phyloP scores from a whole-genome alignment of 192 early-diverging fungal species.

The Coemansia sp. region DNA sequence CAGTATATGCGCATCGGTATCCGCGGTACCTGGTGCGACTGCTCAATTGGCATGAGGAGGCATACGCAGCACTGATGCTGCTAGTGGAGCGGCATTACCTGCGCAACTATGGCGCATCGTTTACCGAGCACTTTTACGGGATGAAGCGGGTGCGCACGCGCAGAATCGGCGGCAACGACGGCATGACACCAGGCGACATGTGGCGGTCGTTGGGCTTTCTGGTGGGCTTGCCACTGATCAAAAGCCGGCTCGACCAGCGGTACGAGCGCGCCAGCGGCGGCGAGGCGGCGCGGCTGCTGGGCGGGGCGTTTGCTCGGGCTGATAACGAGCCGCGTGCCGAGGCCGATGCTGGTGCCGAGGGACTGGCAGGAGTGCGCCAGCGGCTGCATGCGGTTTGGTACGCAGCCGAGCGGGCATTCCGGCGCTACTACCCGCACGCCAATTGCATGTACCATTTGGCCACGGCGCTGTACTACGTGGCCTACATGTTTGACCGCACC shows the following conservation, averaged over 20 bases:
- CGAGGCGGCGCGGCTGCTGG: conserved; percentile 63
- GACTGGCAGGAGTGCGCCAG: not conserved
- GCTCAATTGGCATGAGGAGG: conserved; percentile 77
- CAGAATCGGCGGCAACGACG: conserved; percentile 30
- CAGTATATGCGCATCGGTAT: conserved; percentile 85
- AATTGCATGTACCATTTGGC: conserved; percentile 68
- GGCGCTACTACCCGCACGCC: conserved; percentile 64
- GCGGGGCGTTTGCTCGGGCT: conserved; percentile 38
- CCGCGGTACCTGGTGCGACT: conserved; percentile 74
- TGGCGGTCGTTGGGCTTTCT: conserved; percentile 63
- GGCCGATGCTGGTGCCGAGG: not conserved
- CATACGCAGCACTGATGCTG: conserved; percentile 74
- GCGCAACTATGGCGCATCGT: conserved; percentile 71
- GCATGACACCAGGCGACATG: conserved; percentile 53
- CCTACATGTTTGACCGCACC: conserved; percentile 82
- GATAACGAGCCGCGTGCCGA: not conserved
- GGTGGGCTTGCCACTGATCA: conserved; percentile 71
- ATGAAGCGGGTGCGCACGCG: conserved; percentile 65
- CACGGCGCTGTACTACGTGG: conserved; percentile 65
- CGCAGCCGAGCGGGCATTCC: conserved; percentile 44
- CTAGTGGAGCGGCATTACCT: conserved; percentile 82
- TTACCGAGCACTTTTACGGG: conserved; percentile 94
- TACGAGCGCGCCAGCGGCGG: conserved; percentile 60
- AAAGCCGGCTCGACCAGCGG: conserved; percentile 65
- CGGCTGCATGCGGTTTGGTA: conserved; percentile 2